These are phyloP conservation scores for Crepidotus variabilis DNA, from an alignment of 768 basidiomycete species.

Conservation along the genomic window DNA sequence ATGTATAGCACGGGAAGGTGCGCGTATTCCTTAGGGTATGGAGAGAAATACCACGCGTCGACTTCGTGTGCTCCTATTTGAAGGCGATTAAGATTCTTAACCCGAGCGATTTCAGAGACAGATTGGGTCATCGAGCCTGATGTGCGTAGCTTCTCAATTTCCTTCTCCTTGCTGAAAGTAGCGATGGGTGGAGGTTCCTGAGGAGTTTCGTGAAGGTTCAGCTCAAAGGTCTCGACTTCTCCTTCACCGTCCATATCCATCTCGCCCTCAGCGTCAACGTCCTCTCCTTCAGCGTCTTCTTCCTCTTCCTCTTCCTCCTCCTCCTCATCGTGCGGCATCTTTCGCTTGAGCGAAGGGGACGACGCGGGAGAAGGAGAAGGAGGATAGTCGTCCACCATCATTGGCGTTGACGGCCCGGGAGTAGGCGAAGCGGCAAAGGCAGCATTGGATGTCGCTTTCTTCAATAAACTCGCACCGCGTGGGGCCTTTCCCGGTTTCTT, in stretches of 20 bases:
- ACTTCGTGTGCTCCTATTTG: slow-evolving; percentile 97
- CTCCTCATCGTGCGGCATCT: slow-evolving; percentile 61
- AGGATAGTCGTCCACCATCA: slow-evolving; percentile 32
- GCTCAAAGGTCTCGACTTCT: slow-evolving; percentile 66
- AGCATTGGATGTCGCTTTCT: slow-evolving; percentile 68
- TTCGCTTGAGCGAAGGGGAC: slow-evolving; percentile 58
- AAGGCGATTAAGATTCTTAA: slow-evolving; percentile 96
- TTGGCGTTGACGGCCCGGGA: slow-evolving; percentile 55
- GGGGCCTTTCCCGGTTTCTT: slow-evolving; percentile 65
- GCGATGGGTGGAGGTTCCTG: slow-evolving; percentile 50
- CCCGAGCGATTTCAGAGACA: slow-evolving; percentile 94
- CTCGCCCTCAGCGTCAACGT: slow-evolving; percentile 65
- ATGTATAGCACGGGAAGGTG: slow-evolving; percentile 93
- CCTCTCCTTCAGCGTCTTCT: slow-evolving; percentile 55
- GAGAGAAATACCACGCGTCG: slow-evolving; percentile 99
- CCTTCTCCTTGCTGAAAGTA: slow-evolving; percentile 93
- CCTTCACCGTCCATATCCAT: slow-evolving; percentile 75
- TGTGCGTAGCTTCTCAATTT: slow-evolving; percentile 97
- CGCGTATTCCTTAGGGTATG: slow-evolving; percentile 97
- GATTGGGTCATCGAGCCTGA: slow-evolving; percentile 99
- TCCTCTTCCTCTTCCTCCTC: slow-evolving; percentile 63
- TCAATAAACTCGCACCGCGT: slow-evolving; percentile 56
- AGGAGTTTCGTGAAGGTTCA: slow-evolving; percentile 49
- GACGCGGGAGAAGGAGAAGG: slow-evolving; percentile 58
- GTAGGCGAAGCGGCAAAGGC: slow-evolving; percentile 56